Percentiles rank a stretch among this genome's conserved stretches.
phyloP scores from a whole-genome alignment of 192 early-diverging fungal species.

The Coemansia aciculifera region DNA sequence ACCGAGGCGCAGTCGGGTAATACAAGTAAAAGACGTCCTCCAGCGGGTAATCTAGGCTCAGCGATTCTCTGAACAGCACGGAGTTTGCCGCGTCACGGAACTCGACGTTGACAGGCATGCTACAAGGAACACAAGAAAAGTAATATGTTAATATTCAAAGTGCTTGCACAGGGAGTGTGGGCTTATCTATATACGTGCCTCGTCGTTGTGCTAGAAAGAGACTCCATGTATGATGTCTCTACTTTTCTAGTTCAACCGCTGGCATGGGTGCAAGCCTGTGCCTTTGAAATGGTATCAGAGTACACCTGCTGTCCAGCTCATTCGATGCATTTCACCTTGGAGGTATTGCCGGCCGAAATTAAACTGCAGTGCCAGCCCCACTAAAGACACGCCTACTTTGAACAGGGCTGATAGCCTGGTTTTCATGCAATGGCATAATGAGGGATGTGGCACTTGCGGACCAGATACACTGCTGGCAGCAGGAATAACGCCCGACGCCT shows the following conservation, averaged over 20 bases:
- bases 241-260: background rate
- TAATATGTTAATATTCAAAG: background rate
- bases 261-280: background rate
- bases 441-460: background rate
- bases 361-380: background rate
- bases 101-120: conserved; percentile 38
- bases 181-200: background rate
- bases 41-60: conserved; percentile 41
- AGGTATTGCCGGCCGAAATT: background rate
- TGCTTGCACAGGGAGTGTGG: background rate
- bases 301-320: background rate
- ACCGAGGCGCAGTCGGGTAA: conserved; percentile 35
- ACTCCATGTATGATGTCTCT: background rate
- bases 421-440: background rate
- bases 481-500: too few species aligned
- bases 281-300: background rate
- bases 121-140: background rate
- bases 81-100: conserved; percentile 44
- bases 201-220: background rate
- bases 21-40: conserved; percentile 51
- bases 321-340: background rate
- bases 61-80: conserved; percentile 34
- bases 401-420: background rate
- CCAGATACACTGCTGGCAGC: background rate
- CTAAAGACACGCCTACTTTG: background rate